Percentiles rank a stretch among this genome's conserved stretches.
Evolutionary conservation across 2,329 filamentous ascomycete species (phyloP).

Genomic region (Fusarium nurragi): DNA sequence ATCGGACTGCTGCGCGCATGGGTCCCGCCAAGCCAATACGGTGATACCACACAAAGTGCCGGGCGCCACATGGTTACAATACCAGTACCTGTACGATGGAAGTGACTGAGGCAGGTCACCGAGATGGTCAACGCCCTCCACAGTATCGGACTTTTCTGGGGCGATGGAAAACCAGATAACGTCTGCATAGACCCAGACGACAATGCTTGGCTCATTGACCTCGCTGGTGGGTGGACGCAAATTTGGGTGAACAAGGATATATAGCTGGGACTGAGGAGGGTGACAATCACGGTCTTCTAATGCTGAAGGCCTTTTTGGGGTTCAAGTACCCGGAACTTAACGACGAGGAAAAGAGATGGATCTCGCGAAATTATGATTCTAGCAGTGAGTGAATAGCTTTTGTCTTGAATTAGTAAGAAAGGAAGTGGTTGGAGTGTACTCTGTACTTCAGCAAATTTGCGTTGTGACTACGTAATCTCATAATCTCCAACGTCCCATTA

Average conservation of each 20-base stretch:
- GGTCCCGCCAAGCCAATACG: not conserved
- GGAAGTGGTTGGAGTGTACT: too few relatives aligned
- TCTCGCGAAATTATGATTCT: not conserved
- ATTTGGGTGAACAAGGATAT: not conserved
- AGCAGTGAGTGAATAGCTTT: not conserved
- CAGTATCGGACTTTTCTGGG: not conserved
- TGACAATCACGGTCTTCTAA: not conserved
- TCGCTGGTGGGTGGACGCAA: not conserved
- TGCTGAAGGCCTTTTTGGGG: not conserved
- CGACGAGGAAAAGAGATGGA: rapidly evolving
- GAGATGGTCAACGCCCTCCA: not conserved
- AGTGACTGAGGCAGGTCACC: not conserved
- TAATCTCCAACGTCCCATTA: too few relatives aligned
- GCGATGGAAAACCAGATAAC: conserved; percentile 1
- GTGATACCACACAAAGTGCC: not conserved
- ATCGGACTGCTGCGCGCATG: not conserved
- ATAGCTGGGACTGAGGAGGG: not conserved
- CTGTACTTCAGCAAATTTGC: too few relatives aligned
- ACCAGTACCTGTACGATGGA: not conserved
- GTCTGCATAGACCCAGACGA: not conserved
- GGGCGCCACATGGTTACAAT: not conserved
- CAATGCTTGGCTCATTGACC: conserved; percentile 10
- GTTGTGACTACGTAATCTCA: too few relatives aligned
- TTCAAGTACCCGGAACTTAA: not conserved
- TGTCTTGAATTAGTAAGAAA: too few relatives aligned